Conservation (phyloP, 2,329 filamentous ascomycete genomes). For the Helotiales sp. region DNA sequence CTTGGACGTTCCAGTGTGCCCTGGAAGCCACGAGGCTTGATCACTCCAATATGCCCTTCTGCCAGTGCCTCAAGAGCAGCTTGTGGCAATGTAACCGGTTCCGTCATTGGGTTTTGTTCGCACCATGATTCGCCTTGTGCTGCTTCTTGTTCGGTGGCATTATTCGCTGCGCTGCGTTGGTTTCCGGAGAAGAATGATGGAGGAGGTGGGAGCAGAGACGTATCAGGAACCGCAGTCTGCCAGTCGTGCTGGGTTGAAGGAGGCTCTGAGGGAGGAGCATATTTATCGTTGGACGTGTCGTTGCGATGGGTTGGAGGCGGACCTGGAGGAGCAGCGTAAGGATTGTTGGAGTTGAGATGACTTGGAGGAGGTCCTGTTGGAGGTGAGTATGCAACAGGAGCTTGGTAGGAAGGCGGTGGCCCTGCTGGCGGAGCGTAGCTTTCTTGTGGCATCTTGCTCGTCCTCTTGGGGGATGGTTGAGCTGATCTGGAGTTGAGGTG, state of each 20-base stretch:
- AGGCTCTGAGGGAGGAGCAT: constrained; percentile 40
- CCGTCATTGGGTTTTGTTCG: constrained; percentile 54
- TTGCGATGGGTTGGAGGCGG: constrained; percentile 35
- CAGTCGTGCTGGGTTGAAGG: constrained; percentile 61
- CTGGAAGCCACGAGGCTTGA: constrained; percentile 49
- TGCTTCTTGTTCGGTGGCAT: constrained; percentile 65
- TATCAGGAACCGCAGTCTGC: constrained; percentile 71
- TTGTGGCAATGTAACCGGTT: constrained; percentile 50
- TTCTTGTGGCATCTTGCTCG: constrained; percentile 28
- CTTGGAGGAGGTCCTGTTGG: constrained; percentile 39
- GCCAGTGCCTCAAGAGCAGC: constrained; percentile 49
- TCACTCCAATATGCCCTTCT: constrained; percentile 53
- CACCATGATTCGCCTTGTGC: constrained; percentile 69
- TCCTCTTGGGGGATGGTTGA: constrained; percentile 16
- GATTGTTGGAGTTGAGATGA: neutral
- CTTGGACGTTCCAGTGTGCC: constrained; percentile 47
- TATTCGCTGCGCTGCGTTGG: constrained; percentile 66
- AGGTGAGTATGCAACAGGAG: constrained; percentile 30
- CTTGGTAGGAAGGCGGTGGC: constrained; percentile 4
- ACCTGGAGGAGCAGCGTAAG: constrained; percentile 26
- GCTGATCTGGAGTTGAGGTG: constrained; percentile 27
- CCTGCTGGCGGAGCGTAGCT: constrained; percentile 14
- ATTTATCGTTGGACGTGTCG: constrained; percentile 28
- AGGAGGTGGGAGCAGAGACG: constrained; percentile 69
- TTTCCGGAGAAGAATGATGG: constrained; percentile 60